Evolutionary conservation across 371 early-diverging fungal genomes (phyloP), one percentile per base, ranked within the genome.

Genomic region (Nematocida sp.): DNA sequence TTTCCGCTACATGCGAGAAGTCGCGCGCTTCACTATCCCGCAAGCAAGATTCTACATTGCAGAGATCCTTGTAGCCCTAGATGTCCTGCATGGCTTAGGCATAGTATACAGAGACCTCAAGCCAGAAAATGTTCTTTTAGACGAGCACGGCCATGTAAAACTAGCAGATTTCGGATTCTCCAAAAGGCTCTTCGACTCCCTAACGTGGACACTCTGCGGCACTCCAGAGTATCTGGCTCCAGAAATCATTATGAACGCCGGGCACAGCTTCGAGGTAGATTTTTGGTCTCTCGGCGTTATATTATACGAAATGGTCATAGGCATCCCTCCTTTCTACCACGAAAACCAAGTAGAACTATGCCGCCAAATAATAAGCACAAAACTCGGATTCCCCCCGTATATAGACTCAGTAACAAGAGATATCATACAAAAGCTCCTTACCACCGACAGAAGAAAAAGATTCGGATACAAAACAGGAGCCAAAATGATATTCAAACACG

Each of bases 91-190:
- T 82, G 85, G 91, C 56, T 90, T 90, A 86, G 95, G 93, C 0
- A 92, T 91, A 77, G 91, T 96, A 36, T 96, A 96, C 82, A 86
- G 98, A 42, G 98, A 98, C 83, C 86, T 98, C 66, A 98, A 98
- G 80, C 96, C 98, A 16, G 97, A 96, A 79, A 95, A 95, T 82
- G 81, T 95, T 60, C 80, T 95, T 47, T 83, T 95, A 55, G 91
- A 90, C 78, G 82, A 85, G n/a, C 86, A 87, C 64, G 99, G 99
- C 1, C 92, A 97, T 83, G 91, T 97, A 80, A 93, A 93, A 85
- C 90, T 98, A 63, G 93, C 93, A 2, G 99, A 98, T 84, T 94
- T 98, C 86, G 99, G 99, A 1, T 95, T 97, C 86, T 93, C 96
- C 49, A 96, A 95, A 80, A 84, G 89, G 76, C 91, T 95, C 0